Percentiles rank a stretch among this genome's conserved stretches.
These are phyloP conservation scores for Hansenula sp. DNA, from an alignment of 1,139 yeast genomes.

Conservation along the genomic window DNA sequence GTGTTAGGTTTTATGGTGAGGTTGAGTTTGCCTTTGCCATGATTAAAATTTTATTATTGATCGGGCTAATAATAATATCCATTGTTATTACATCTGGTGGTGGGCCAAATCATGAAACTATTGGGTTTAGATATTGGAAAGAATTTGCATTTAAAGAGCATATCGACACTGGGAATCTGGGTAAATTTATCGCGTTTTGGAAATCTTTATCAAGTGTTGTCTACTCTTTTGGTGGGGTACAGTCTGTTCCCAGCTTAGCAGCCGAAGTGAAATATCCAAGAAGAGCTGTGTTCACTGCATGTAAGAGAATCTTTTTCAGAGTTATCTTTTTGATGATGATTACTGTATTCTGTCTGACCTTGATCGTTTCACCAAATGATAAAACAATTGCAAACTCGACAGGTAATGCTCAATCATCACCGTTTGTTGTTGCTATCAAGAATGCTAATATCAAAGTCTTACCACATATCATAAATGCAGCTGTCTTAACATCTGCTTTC, in stretches of 20 bases:
- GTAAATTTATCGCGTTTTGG: neutral
- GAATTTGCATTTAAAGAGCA: slow-evolving; percentile 47
- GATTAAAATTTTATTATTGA: slow-evolving; percentile 41
- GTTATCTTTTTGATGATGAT: slow-evolving; percentile 33
- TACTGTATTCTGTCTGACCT: slow-evolving; percentile 37
- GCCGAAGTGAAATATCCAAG: slow-evolving; percentile 46
- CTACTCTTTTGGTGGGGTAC: slow-evolving; percentile 37
- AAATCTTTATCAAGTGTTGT: slow-evolving; percentile 36
- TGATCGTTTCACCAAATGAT: slow-evolving; percentile 40
- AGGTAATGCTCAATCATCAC: neutral
- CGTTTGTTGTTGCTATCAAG: neutral
- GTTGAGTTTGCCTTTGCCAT: slow-evolving; percentile 40
- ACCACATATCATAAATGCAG: neutral
- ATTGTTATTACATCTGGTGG: slow-evolving; percentile 52
- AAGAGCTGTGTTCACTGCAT: slow-evolving; percentile 39
- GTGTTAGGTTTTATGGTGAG: slow-evolving; percentile 46
- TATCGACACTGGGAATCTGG: slow-evolving; percentile 33
- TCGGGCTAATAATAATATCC: slow-evolving; percentile 45
- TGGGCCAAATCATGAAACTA: slow-evolving; percentile 48
- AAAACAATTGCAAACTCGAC: neutral
- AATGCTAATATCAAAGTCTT: neutral
- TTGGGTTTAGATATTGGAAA: slow-evolving; percentile 57
- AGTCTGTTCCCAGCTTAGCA: slow-evolving; percentile 36
- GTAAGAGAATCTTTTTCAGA: neutral
- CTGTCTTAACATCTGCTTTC: neutral